Conservation (phyloP, 2,329 filamentous ascomycete genomes). For the Xylaria sp. region DNA sequence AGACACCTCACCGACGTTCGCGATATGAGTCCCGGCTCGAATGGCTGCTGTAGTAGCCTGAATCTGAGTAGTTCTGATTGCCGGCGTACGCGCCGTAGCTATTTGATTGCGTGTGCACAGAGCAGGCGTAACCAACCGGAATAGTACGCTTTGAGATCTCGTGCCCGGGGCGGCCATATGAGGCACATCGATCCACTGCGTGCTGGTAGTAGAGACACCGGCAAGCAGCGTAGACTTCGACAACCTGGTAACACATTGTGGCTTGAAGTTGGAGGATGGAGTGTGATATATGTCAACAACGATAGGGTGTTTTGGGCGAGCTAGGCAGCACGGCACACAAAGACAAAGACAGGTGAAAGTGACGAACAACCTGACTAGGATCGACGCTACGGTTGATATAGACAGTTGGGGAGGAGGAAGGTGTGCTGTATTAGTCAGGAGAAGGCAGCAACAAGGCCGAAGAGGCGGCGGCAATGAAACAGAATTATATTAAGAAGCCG, state of each 20-base stretch:
- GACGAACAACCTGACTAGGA: slow-evolving; percentile 19
- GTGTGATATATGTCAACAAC: slow-evolving; percentile 38
- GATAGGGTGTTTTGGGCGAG: background rate
- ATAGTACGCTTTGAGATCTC: slow-evolving; percentile 77
- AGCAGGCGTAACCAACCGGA: slow-evolving; percentile 83
- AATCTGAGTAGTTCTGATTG: slow-evolving; percentile 61
- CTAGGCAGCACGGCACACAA: slow-evolving; percentile 12
- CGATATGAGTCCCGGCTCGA: slow-evolving; percentile 56
- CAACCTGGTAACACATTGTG: slow-evolving; percentile 84
- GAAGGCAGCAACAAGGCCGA: slow-evolving; percentile 41
- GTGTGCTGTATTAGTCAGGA: slow-evolving; percentile 36
- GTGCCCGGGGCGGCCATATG: slow-evolving; percentile 80
- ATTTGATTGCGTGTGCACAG: slow-evolving; percentile 58
- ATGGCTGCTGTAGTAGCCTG: slow-evolving; percentile 63
- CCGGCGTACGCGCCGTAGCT: slow-evolving; percentile 54
- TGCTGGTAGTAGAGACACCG: slow-evolving; percentile 89
- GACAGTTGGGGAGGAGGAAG: slow-evolving; percentile 29
- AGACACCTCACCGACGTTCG: slow-evolving; percentile 62
- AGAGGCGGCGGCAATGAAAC: slow-evolving; percentile 40
- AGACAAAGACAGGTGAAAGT: slow-evolving; percentile 16
- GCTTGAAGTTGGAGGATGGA: slow-evolving; percentile 43
- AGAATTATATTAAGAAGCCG: slow-evolving; percentile 41
- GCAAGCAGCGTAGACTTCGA: slow-evolving; percentile 88
- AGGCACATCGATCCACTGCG: slow-evolving; percentile 81
- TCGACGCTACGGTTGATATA: slow-evolving; percentile 35